Percentiles rank a stretch among this genome's conserved stretches.
These are phyloP conservation scores for Adansonia madagascariensis DNA, from an alignment of 441 rosid species.

Conservation along the genomic window DNA sequence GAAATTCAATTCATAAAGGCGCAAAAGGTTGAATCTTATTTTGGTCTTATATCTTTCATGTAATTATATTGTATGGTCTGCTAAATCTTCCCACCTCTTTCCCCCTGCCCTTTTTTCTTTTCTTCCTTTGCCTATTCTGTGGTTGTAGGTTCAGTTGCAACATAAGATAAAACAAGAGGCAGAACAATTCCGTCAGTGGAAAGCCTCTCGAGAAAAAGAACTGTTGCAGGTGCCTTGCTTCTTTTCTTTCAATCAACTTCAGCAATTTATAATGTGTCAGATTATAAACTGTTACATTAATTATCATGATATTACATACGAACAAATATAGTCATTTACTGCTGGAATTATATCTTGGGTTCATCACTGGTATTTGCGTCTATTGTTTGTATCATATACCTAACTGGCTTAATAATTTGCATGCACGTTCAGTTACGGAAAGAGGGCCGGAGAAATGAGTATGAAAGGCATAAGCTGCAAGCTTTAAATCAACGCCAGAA, in stretches of 20 bases:
- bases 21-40: slow-evolving; percentile 64
- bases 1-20: slow-evolving; percentile 96
- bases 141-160: slow-evolving; percentile 80
- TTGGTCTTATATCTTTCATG: not conserved
- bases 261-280: slow-evolving; percentile 11
- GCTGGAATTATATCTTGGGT: not conserved
- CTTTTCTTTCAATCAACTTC: slow-evolving; percentile 20
- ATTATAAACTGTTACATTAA: slow-evolving; percentile 12
- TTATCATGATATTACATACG: slow-evolving; percentile 18
- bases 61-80: not conserved
- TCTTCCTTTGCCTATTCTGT: slow-evolving; percentile 23
- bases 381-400: slow-evolving; percentile 7
- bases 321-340: not conserved
- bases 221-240: slow-evolving; percentile 70
- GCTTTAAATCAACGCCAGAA: slow-evolving; percentile 97
- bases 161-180: slow-evolving; percentile 92
- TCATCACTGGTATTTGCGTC: not conserved
- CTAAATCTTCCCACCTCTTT: slow-evolving; percentile 8
- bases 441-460: slow-evolving; percentile 96
- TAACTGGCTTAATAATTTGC: slow-evolving; percentile 21
- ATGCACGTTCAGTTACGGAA: slow-evolving; percentile 67
- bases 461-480: slow-evolving; percentile 97
- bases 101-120: slow-evolving; percentile 20
- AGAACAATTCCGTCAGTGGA: slow-evolving; percentile 92
- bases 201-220: slow-evolving; percentile 87